Base-by-base conservation (phyloP, 768 basidiomycete genomes). In the Leucocoprinus birnbaumii region DNA sequence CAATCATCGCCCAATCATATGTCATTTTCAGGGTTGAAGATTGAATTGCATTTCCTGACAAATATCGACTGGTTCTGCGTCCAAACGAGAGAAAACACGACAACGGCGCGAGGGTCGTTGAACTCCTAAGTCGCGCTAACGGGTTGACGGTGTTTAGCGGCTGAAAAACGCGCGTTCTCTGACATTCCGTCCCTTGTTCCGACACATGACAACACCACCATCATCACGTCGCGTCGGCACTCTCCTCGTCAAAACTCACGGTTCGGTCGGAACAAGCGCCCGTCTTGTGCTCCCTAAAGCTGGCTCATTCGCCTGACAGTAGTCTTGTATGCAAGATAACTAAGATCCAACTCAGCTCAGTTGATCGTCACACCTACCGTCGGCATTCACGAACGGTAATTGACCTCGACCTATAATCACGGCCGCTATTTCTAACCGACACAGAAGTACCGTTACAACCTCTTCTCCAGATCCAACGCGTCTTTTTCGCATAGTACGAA, bases 381-480 rank as follows among this genome's bases (percentile, higher is more conserved):
- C 53, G 53, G 46, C 16, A 41, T 40, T 48, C 53, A 42, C 31
- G 24, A 18, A 55, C 46, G 46, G 46, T 9, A 41, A 34, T 42
- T 48, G 22, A n/a, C 22, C 34, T 48, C 41, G 34, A 24, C 42
- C 42, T 44, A 44, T 31, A 45, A 25, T 9, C 41, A 18, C 9
- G 18, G 11, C 31, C 11, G 44, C 37, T 22, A 40, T 53, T 34
- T 53, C 25, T 41, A 31, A 38, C 40, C 13, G 31, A 13, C 34
- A 35, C 11, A 42, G 51, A 53, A 53, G 31, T 47, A 16, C 24
- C 31, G 16, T 31, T 45, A 53, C 3, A 11, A 16, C 14, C 14
- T 25, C 53, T 48, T 55, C 24, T 26, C 45, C 38, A 55, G 53
- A 55, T 55, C 53, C 53, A 47, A 26, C 14, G 19, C n/a, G 21